phyloP scores from a whole-genome alignment of 768 basidiomycete species.

The Lactarius pseudohatsudake region DNA sequence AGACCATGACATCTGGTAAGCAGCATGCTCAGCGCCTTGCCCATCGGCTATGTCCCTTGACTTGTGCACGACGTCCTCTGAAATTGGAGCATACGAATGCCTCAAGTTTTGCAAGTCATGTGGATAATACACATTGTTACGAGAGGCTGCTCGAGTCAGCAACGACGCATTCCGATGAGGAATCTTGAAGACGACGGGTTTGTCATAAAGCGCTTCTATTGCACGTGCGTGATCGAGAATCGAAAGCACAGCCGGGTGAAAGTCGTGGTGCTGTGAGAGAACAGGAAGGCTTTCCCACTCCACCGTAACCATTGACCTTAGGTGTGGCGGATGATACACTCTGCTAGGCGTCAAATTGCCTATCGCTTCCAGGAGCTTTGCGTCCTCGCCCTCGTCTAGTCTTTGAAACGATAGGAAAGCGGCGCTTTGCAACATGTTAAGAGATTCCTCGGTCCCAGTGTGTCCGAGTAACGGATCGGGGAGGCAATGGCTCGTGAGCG shows the following conservation, averaged over 20 bases:
- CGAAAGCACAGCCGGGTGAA: background rate
- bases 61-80: background rate
- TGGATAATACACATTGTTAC: slow-evolving; percentile 13
- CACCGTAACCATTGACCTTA: slow-evolving; percentile 1
- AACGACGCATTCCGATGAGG: background rate
- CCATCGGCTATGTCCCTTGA: background rate
- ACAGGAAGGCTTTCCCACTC: slow-evolving; percentile 6
- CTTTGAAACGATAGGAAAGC: slow-evolving; percentile 42
- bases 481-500: slow-evolving; percentile 44
- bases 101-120: background rate
- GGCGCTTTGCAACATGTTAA: slow-evolving; percentile 41
- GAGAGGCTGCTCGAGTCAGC: slow-evolving; percentile 3
- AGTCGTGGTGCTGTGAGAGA: slow-evolving; percentile 17
- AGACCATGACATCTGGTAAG: slow-evolving; percentile 7
- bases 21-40: no score
- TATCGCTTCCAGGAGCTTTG: slow-evolving; percentile 8
- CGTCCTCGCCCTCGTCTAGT: slow-evolving; percentile 27
- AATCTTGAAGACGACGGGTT: background rate
- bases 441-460: slow-evolving; percentile 46
- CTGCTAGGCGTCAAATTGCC: background rate
- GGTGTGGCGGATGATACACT: slow-evolving; percentile 2
- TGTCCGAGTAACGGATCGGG: slow-evolving; percentile 46
- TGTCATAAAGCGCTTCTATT: slow-evolving; percentile 6
- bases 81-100: background rate
- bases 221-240: slow-evolving; percentile 11